Base-by-base conservation (phyloP, 2,329 filamentous ascomycete species). In the Hymenoscyphus scutula region DNA sequence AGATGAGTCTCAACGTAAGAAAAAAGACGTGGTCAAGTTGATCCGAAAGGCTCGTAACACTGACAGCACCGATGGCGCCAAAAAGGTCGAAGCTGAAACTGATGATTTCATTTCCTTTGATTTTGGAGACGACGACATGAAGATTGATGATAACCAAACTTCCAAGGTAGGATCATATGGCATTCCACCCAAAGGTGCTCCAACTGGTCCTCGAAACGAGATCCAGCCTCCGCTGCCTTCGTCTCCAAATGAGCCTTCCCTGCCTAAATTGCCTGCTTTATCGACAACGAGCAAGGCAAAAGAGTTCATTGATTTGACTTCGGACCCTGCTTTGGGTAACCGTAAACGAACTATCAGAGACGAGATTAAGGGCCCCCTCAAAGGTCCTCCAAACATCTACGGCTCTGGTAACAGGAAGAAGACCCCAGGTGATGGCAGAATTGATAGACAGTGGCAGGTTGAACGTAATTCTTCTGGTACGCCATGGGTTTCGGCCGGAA, bases 81-180 rank as follows among this genome's bases (percentile, higher is more conserved):
- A 80, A 0, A 77, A 80, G 11, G 77, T 82, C 1, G 81, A 86
- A 25, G 80, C 82, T 1, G 83, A 87, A 55, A 81, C 82, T 25
- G 89, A 90, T 62, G 94, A 99, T 68, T 98, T 97, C 73, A 97
- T 99, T 61, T 96, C 94, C 0, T 90, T 94, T 64, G 89, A 90
- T 53, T 51, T 51, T 51, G 84, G 83, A 55, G 85, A 88, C 23
- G 74, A 76, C 23, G 59, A 64, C 2, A 58, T 62, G 27, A 38
- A 29, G 45, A 29, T 54, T 60, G 53, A 62, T 25, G 29, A 65
- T 32, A 64, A 63, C 53, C 62, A 68, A 64, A 23, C 56, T 15
- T 23, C 45, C 19, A 51, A 25, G 45, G 19, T 51, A 51, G 45
- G 45, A 51, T 51, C 45, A 25, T 51, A 23, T 13, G 53, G 65